Conservation (phyloP, 2,329 filamentous ascomycete genomes). For the Penicillium sp. region DNA sequence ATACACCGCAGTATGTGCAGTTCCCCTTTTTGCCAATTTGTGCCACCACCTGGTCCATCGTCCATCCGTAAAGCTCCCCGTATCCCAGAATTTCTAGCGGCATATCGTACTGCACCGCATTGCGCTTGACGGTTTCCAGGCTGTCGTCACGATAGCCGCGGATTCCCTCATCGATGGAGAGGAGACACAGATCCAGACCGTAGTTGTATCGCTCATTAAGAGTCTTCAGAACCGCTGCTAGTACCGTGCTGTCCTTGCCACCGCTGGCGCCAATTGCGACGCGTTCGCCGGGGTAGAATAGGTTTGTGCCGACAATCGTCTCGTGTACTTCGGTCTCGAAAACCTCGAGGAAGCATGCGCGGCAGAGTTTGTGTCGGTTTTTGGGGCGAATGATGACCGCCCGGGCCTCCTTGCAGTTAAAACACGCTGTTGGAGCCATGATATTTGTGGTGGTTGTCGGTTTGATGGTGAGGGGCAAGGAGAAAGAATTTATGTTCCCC, state of each 20-base stretch:
- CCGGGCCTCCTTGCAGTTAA: conserved; percentile 71
- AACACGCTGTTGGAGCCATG: conserved; percentile 79
- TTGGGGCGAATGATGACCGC: conserved; percentile 93
- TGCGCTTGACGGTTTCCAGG: conserved; percentile 93
- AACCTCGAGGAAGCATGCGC: conserved; percentile 77
- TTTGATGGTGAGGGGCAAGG: conserved; percentile 17
- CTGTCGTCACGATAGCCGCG: conserved; percentile 96
- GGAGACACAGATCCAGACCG: conserved; percentile 77
- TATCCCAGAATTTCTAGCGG: conserved; percentile 90
- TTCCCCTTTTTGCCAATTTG: conserved; percentile 98
- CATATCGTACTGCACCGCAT: conserved; percentile 89
- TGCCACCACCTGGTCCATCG: conserved; percentile 97
- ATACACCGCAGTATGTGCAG: conserved; percentile 98
- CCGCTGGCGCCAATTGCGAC: conserved; percentile 95
- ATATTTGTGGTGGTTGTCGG: conserved; percentile 5
- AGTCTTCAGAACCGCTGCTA: conserved; percentile 92
- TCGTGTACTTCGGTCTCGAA: conserved; percentile 95
- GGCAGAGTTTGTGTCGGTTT: conserved; percentile 92
- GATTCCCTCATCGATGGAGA: conserved; percentile 97
- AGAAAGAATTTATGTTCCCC: conserved; percentile 26
- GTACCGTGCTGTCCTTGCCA: conserved; percentile 94
- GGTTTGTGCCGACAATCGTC: conserved; percentile 77
- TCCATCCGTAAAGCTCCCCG: conserved; percentile 94
- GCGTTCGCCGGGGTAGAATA: conserved; percentile 81
- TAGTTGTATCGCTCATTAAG: conserved; percentile 89